Percentiles rank a stretch among this genome's conserved stretches.
Conservation (phyloP, 805 yeast species). For the Candida cerambycidarum region DNA sequence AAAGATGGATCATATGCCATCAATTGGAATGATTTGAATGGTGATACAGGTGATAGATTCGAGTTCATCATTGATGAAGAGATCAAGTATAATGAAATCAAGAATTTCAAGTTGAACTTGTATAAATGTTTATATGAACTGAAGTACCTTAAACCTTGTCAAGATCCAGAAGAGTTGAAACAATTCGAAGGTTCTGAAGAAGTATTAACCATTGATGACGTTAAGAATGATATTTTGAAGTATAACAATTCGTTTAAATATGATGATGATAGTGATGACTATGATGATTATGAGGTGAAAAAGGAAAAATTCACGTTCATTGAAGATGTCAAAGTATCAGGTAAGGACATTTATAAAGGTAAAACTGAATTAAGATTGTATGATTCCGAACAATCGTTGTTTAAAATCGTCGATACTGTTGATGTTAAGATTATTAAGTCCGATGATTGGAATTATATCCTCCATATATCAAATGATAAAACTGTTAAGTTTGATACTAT, state of each 20-base stretch:
- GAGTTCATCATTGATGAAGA: slow-evolving; percentile 73
- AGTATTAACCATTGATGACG: slow-evolving; percentile 22
- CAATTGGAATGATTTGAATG: slow-evolving; percentile 78
- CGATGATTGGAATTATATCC: slow-evolving; percentile 52
- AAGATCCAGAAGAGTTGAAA: slow-evolving; percentile 36
- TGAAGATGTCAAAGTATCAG: background rate
- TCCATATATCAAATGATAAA: slow-evolving; percentile 38
- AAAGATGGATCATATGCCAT: slow-evolving; percentile 56
- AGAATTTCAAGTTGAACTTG: slow-evolving; percentile 59
- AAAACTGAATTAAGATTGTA: slow-evolving; percentile 5
- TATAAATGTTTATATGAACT: slow-evolving; percentile 74
- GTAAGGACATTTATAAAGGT: background rate
- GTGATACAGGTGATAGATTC: slow-evolving; percentile 83
- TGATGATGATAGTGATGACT: slow-evolving; percentile 28
- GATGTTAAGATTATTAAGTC: slow-evolving; percentile 37
- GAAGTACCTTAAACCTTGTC: slow-evolving; percentile 38
- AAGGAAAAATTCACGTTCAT: background rate
- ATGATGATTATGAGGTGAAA: slow-evolving; percentile 9
- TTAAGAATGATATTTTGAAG: slow-evolving; percentile 16
- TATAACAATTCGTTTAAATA: slow-evolving; percentile 14
- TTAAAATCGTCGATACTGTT: slow-evolving; percentile 1
- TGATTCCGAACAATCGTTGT: background rate
- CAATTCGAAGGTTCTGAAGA: slow-evolving; percentile 52
- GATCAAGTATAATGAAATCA: slow-evolving; percentile 54
- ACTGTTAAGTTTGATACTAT: slow-evolving; percentile 10